These are phyloP conservation scores for Erysimum cheiranthoides DNA, from an alignment of 345 rosid species.

Conservation along the genomic window DNA sequence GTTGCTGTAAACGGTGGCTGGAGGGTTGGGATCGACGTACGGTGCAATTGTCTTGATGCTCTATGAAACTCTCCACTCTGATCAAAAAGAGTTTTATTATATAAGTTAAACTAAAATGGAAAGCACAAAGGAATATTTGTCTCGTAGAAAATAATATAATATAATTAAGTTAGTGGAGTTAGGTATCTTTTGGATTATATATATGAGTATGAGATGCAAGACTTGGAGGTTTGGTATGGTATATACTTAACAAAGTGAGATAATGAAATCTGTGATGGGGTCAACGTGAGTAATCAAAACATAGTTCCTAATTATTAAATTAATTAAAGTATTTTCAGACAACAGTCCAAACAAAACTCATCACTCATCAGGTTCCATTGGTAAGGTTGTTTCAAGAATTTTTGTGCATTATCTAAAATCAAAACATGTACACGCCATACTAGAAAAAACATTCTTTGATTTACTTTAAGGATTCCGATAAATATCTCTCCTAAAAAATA, in stretches of 20 bases:
- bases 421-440: slow-evolving; percentile 43
- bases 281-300: slow-evolving; percentile 46
- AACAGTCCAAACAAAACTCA: slow-evolving; percentile 34
- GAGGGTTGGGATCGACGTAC: slow-evolving; percentile 63
- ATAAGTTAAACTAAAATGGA: slow-evolving; percentile 1
- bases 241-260: slow-evolving; percentile 42
- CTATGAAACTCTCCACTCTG: slow-evolving; percentile 99
- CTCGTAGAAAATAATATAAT: not conserved
- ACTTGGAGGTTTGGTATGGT: slow-evolving; percentile 34
- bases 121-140: slow-evolving; percentile 37
- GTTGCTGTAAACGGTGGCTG: slow-evolving; percentile 48
- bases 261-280: slow-evolving; percentile 35
- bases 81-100: slow-evolving; percentile 25
- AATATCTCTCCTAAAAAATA: not conserved
- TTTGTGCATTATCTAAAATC: slow-evolving; percentile 16
- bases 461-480: slow-evolving; percentile 41
- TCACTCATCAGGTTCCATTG: slow-evolving; percentile 34
- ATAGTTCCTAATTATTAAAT: slow-evolving; percentile 12
- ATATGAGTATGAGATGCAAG: slow-evolving; percentile 34
- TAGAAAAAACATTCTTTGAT: slow-evolving; percentile 45
- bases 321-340: slow-evolving; percentile 2
- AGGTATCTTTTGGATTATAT: slow-evolving; percentile 45
- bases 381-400: slow-evolving; percentile 29
- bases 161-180: slow-evolving; percentile 41
- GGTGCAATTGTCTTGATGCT: slow-evolving; percentile 91